Percentiles rank a stretch among this genome's conserved stretches.
Conservation (phyloP, 805 yeast species). For the Kluyveromyces siamensis region DNA sequence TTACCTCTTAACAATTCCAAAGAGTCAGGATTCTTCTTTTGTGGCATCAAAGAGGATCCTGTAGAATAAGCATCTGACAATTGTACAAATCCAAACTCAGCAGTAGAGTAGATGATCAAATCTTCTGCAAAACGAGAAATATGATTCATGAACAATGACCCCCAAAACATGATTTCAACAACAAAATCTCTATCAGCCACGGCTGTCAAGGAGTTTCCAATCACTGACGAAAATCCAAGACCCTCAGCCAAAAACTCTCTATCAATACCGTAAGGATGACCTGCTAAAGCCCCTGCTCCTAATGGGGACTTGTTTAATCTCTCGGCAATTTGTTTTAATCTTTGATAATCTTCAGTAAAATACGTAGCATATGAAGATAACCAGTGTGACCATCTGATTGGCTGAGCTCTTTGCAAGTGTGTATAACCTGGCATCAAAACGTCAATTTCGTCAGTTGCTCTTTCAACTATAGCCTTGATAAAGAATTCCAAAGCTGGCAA, state of each 20-base stretch:
- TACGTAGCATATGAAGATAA: constrained; percentile 90
- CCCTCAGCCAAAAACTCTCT: constrained; percentile 78
- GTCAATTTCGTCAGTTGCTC: constrained; percentile 83
- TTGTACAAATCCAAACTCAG: constrained; percentile 91
- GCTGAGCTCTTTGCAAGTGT: constrained; percentile 97
- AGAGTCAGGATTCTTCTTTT: constrained; percentile 96
- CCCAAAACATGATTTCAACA: constrained; percentile 93
- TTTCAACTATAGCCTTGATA: constrained; percentile 53
- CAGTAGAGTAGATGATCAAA: constrained; percentile 89
- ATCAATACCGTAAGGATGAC: constrained; percentile 98
- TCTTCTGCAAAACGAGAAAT: constrained; percentile 92
- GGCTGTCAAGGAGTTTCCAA: constrained; percentile 94
- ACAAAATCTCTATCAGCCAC: constrained; percentile 97
- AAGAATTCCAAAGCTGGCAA: constrained; percentile 48
- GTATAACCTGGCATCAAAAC: constrained; percentile 98
- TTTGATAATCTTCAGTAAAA: constrained; percentile 80
- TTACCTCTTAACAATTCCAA: constrained; percentile 93
- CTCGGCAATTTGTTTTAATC: constrained; percentile 69
- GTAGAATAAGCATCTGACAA: constrained; percentile 97
- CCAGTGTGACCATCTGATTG: constrained; percentile 99
- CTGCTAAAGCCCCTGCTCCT: constrained; percentile 97
- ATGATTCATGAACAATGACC: constrained; percentile 89
- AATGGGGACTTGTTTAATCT: constrained; percentile 86
- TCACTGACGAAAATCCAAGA: constrained; percentile 73
- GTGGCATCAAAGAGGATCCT: constrained; percentile 98